Percentiles rank a stretch among this genome's conserved stretches.
These are phyloP conservation scores for Priceomyces fermenticarens DNA, from an alignment of 805 yeast species.

Conservation along the genomic window DNA sequence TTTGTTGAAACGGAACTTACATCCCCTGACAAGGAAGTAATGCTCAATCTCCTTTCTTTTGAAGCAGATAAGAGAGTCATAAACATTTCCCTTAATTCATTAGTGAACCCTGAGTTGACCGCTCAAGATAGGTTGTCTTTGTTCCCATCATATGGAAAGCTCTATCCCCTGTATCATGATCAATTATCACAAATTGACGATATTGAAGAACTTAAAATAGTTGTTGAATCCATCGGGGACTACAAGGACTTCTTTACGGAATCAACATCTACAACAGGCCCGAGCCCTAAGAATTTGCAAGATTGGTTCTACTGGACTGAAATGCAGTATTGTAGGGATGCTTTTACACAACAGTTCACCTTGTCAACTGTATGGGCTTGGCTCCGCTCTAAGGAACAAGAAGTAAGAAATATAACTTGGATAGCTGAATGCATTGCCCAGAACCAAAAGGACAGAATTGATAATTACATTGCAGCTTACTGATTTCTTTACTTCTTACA, in stretches of 20 bases:
- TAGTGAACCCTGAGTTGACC: constrained; percentile 73
- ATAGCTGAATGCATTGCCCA: constrained; percentile 99
- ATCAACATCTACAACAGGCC: constrained; percentile 33
- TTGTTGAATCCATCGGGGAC: constrained; percentile 63
- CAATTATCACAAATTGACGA: constrained; percentile 78
- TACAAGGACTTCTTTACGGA: constrained; percentile 55
- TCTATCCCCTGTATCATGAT: constrained; percentile 67
- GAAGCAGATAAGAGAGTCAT: constrained; percentile 96
- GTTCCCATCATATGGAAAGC: constrained; percentile 79
- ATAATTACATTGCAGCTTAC: constrained; percentile 85
- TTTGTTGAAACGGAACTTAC: constrained; percentile 63
- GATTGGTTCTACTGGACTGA: constrained; percentile 92
- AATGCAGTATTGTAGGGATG: constrained; percentile 87
- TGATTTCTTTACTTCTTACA: constrained; percentile 21
- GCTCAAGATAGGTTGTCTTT: constrained; percentile 65
- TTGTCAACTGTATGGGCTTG: constrained; percentile 92
- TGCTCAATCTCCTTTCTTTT: constrained; percentile 74
- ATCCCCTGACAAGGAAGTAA: constrained; percentile 76
- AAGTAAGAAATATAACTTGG: constrained; percentile 97
- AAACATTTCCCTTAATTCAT: constrained; percentile 86
- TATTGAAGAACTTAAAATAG: constrained; percentile 70
- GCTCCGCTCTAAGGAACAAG: constrained; percentile 95
- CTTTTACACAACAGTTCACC: constrained; percentile 95
- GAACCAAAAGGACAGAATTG: constrained; percentile 91
- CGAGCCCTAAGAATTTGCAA: constrained; percentile 64